Evolutionary conservation across 805 yeast species (phyloP), one percentile per base, ranked within the genome.

Genomic region (Ogataea neopini): DNA sequence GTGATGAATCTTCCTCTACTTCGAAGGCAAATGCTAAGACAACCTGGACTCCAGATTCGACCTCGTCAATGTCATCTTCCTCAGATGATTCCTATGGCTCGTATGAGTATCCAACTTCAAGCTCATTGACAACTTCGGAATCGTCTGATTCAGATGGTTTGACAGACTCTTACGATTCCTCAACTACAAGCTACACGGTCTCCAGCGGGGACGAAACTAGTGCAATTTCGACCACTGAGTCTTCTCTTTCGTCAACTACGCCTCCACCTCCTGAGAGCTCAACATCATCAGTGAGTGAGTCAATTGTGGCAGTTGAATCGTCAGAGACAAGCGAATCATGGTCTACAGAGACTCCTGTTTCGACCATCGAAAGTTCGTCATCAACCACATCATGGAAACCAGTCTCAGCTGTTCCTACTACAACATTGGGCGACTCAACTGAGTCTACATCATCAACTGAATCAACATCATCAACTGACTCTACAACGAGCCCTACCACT

Each of bases 41-140:
- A 23, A 40, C 38, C 6, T n/a, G 29, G 37, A 40, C 44, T 2
- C 36, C 50, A 8, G 39, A n/a, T 13, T 13, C 43, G 7, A 2
- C 43, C 13, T 10, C 38, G 7, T 33, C 43, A n/a, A n/a, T 18
- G 15, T 3, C 3, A 30, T 13, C 34, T 3, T 30, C 17, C 17
- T 30, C 34, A 8, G 34, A 30, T n/a, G 34, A 30, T 8, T 13
- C 18, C 18, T n/a, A 17, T 13, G 18, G 8, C 7, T 22, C 25
- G 25, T 22, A 22, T 22, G 25, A 22, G 5, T 22, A 22, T 22
- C 25, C 45, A 40, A 10, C 13, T 9, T n/a, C 42, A 30, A 13
- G 14, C 25, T 22, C 25, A 22, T 6, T 8, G 8, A 22, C 8
- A 22, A 6, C 25, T 22, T 22, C 25, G 8, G 25, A 22, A 22